Evolutionary conservation across 768 basidiomycete species (phyloP).

Genomic region (Chalciporus piperatus): DNA sequence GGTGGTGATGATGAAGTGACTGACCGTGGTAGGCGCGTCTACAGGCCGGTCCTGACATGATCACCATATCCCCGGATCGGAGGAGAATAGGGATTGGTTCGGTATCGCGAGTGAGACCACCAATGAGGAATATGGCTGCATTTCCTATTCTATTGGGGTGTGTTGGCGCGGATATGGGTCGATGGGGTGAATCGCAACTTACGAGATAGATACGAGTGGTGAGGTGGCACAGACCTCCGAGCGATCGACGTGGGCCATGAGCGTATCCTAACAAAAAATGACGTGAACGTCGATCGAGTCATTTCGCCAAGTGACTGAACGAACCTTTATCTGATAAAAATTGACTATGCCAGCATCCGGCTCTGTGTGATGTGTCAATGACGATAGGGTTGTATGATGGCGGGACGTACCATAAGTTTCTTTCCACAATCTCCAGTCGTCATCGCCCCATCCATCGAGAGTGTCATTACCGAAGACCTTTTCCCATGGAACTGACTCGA

Average conservation of each 20-base stretch:
- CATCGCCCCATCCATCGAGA: conserved; percentile 49
- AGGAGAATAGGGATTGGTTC: conserved; percentile 81
- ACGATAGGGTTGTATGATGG: conserved; percentile 4
- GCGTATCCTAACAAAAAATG: conserved; percentile 60
- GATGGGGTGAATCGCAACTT: conserved; percentile 25
- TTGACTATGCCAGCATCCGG: conserved; percentile 98
- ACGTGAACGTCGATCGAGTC: neutral
- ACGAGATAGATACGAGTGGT: conserved; percentile 94
- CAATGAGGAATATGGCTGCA: conserved; percentile 86
- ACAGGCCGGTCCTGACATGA: conserved; percentile 89
- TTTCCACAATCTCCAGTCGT: conserved; percentile 72
- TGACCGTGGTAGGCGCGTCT: conserved; percentile 91
- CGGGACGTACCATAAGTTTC: conserved; percentile 68
- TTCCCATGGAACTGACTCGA: conserved; percentile 66
- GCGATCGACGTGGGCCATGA: conserved; percentile 98
- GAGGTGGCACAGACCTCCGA: conserved; percentile 92
- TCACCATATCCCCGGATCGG: conserved; percentile 85
- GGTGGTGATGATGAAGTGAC: conserved; percentile 16
- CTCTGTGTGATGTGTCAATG: conserved; percentile 42
- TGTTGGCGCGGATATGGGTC: neutral
- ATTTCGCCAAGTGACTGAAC: neutral
- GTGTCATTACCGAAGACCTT: conserved; percentile 47
- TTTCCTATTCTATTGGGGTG: conserved; percentile 68
- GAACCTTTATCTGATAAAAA: conserved; percentile 80
- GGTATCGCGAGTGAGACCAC: conserved; percentile 72